Evolutionary conservation across 257 asterid species (phyloP), one percentile per base, ranked within the genome.

Genomic region (Scutellaria minor): DNA sequence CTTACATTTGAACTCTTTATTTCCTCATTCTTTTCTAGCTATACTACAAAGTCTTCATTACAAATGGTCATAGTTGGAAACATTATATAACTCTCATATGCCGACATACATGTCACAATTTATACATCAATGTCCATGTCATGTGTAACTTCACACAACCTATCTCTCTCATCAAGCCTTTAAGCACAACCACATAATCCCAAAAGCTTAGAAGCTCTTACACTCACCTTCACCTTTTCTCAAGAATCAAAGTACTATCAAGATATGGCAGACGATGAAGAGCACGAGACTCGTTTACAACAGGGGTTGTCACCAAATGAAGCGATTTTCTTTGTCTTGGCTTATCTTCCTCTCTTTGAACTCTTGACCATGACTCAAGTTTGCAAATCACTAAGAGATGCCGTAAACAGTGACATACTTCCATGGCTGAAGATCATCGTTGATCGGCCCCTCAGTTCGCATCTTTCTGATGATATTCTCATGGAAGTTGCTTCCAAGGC

Each of bases 371-470:
- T 83, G 79, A 48, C 75, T 1, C 82, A 72, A 80, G 96, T 94
- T 18, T 94, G 93, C 82, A 81, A 61, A 75, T 89, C 97, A 42
- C 54, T 91, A 7, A 80, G 83, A 77, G 86, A 91, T 31, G 96
- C 95, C 44, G 60, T 89, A 54, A 48, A 80, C 46, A 50, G 72
- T 10, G 97, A 94, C 75, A 72, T 83, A 12, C 83, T 91, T 31
- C 89, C 94, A 22, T 94, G 98, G 96, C 79, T 84, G 27, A 81
- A 83, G 44, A 74, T 88, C 57, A 5, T 80, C 35, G 87, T 89
- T 3, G 85, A 76, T 22, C 79, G 75, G 40, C 96, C 97, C 13
- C 79, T 94, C 80, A 83, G 44, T 60, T 68, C 18, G 5, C 86
- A 84, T 9, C 57, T 89, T 5, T 50, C 83, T 1, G 84, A 91